These are phyloP conservation scores for Barbarea vulgaris DNA, from an alignment of 345 rosid species.

Conservation along the genomic window DNA sequence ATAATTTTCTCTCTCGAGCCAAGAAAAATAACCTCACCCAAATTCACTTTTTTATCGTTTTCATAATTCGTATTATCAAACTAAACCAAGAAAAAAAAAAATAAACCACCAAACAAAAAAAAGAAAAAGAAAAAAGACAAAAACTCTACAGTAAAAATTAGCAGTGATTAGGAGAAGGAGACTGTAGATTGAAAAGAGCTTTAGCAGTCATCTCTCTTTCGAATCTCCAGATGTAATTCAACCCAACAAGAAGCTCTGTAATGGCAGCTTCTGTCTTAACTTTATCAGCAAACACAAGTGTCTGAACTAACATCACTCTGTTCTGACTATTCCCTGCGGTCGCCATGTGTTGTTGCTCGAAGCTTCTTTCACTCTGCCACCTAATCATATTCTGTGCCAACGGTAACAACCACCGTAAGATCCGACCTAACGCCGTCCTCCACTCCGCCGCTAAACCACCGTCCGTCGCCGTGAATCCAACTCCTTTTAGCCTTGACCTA, in stretches of 20 bases:
- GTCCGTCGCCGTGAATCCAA: constrained; percentile 74
- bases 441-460: constrained; percentile 79
- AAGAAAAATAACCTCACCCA: constrained; percentile 22
- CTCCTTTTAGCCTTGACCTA: constrained; percentile 70
- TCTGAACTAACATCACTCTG: constrained; percentile 73
- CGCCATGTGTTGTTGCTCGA: constrained; percentile 75
- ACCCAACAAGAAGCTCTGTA: constrained; percentile 87
- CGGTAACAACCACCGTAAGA: constrained; percentile 84
- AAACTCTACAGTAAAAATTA: constrained; percentile 44
- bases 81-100: constrained; percentile 1
- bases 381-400: constrained; percentile 94
- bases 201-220: constrained; percentile 95
- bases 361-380: constrained; percentile 98
- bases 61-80: constrained; percentile 35
- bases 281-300: constrained; percentile 75
- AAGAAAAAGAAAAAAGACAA: background rate
- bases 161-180: constrained; percentile 43
- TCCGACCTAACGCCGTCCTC: constrained; percentile 76
- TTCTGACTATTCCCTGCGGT: constrained; percentile 39
- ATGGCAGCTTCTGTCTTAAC: constrained; percentile 93
- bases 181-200: constrained; percentile 69
- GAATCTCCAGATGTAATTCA: constrained; percentile 95
- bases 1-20: background rate
- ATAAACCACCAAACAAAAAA: constrained; percentile 19
- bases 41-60: background rate